Evolutionary conservation across 768 basidiomycete genomes (phyloP), one percentile per base, ranked within the genome.

Genomic region (Amanita rubescens): DNA sequence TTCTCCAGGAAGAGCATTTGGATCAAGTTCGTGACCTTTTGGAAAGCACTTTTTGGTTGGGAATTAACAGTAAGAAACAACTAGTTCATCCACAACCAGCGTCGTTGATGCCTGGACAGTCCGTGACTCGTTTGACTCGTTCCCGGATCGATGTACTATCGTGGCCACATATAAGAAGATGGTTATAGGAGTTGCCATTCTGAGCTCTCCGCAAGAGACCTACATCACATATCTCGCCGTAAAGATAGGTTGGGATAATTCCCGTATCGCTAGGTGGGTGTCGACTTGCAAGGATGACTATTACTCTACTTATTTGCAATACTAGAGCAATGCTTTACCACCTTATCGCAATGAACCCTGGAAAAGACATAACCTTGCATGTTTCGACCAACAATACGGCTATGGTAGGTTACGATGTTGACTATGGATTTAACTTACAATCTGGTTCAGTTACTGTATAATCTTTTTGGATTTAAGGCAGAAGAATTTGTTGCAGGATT

Each of bases 191-290:
- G 67, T 80, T 15, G 87, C 85, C 11, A 78, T 91, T 55, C 68
- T 90, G 55, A 88, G 83, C 64, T 89, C 86, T 20, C 90, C 90
- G 0, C 77, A 78, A 46, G 86, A 90, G 63, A 84, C 86, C 3
- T 92, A 92, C 60, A 88, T 92, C 50, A 90, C 87, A 17, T 92
- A 90, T 57, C 74, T 92, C 14, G 84, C 76, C 35, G 90, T 92
- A 47, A 82, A 77, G 59, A 73, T 82, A 15, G 88, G 90, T 9
- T 92, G 89, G 89, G 85, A 91, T 52, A 85, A 85, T 59, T 74
- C 81, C 3, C 80, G 84, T 53, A 85, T 92, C 54, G 89, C 87
- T 30, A 85, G 84, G 89, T 87, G 59, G 27, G 17, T 46, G 11
- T 25, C 22, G 6, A 11, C 38, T 52, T 25, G 49, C 56, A 59